Evolutionary conservation across 2,329 filamentous ascomycete genomes (phyloP).

Genomic region (Ceratocystis variospora): DNA sequence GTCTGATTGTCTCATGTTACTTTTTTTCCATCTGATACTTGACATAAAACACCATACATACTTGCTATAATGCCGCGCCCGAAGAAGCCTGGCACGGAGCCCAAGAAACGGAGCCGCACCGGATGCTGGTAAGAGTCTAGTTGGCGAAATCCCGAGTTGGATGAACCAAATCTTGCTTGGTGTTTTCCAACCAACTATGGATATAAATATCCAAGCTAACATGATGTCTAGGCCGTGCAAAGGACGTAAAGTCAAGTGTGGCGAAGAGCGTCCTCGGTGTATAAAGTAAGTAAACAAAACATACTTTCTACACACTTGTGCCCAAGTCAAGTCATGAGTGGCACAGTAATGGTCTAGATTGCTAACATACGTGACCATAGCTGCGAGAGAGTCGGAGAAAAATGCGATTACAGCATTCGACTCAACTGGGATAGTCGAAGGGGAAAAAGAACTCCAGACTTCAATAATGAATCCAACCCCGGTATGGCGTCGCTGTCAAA

Average conservation of each 20-base stretch:
- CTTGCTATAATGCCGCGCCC: slow-evolving; percentile 29
- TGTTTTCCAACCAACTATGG: not conserved
- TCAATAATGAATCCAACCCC: slow-evolving; percentile 10
- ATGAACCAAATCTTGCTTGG: not conserved
- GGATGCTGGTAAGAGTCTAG: slow-evolving; percentile 31
- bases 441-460: slow-evolving; percentile 20
- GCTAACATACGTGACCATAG: slow-evolving; percentile 23
- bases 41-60: not conserved
- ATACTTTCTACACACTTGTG: not conserved
- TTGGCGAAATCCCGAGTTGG: not conserved
- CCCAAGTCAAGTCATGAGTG: not conserved
- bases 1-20: not conserved
- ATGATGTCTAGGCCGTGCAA: slow-evolving; percentile 54
- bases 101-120: slow-evolving; percentile 33
- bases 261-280: slow-evolving; percentile 61
- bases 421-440: slow-evolving; percentile 64
- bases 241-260: slow-evolving; percentile 59
- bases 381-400: slow-evolving; percentile 56
- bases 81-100: slow-evolving; percentile 32
- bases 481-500: slow-evolving; percentile 23
- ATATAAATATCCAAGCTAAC: not conserved
- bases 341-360: not conserved
- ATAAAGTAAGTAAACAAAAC: slow-evolving; percentile 36
- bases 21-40: not conserved
- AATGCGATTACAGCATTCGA: slow-evolving; percentile 68